phyloP scores from a whole-genome alignment of 2,329 filamentous ascomycete species.

The Apiospora kogelbergensis region DNA sequence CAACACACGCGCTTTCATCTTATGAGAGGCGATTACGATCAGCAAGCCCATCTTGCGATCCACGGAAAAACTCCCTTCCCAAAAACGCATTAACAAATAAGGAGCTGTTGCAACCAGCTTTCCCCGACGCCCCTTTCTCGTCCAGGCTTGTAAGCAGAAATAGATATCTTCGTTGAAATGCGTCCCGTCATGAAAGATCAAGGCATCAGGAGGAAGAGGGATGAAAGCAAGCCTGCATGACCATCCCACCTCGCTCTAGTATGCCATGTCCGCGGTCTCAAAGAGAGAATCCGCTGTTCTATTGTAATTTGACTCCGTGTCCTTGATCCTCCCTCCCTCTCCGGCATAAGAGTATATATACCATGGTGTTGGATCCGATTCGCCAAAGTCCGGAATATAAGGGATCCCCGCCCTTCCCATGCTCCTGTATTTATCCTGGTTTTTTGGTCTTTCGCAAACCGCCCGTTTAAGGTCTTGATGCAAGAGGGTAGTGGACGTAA shows the following conservation, averaged over 20 bases:
- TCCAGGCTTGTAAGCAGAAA: background rate
- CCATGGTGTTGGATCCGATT: background rate
- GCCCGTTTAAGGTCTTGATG: background rate
- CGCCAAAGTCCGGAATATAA: background rate
- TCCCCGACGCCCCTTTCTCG: background rate
- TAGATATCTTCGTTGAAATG: background rate
- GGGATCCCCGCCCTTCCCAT: background rate
- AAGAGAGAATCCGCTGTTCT: background rate
- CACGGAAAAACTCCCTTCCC: background rate
- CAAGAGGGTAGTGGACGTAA: background rate
- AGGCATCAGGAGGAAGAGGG: background rate
- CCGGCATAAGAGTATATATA: background rate
- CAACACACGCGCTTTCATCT: conserved; percentile 5
- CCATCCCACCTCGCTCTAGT: background rate
- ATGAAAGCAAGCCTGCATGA: background rate
- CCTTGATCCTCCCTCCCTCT: background rate
- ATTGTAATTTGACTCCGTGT: background rate
- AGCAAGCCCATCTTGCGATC: background rate
- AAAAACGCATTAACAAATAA: background rate
- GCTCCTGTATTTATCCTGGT: background rate
- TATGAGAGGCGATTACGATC: background rate
- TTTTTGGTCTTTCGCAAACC: background rate
- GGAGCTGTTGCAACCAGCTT: background rate
- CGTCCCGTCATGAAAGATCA: conserved; percentile 1
- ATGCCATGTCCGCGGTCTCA: background rate